These are phyloP conservation scores for Pichia sp. DNA, from an alignment of 1,139 yeast genomes.

Conservation along the genomic window DNA sequence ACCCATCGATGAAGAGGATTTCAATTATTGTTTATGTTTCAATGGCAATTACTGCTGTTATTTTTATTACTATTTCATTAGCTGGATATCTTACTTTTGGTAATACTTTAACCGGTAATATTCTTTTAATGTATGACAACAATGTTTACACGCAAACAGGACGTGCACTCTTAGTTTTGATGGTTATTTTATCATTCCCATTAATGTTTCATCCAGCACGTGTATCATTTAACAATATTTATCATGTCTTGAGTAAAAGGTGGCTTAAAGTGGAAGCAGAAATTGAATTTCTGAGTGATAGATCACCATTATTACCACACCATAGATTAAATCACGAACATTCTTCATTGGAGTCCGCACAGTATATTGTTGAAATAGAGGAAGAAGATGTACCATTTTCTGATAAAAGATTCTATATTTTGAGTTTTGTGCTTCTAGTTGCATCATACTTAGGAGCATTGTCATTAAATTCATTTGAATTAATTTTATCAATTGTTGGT, in stretches of 20 bases:
- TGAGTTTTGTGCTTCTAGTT: conserved; percentile 43
- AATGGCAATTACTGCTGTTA: conserved; percentile 49
- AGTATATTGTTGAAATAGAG: conserved; percentile 4
- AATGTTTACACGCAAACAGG: conserved; percentile 54
- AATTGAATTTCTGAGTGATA: background rate
- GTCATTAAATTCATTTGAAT: conserved; percentile 46
- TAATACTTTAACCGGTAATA: conserved; percentile 67
- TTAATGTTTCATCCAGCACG: conserved; percentile 91
- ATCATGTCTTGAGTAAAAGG: conserved; percentile 41
- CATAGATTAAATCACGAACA: background rate
- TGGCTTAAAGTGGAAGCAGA: background rate
- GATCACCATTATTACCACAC: conserved; percentile 11
- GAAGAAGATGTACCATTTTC: conserved; percentile 46
- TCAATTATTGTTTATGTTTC: conserved; percentile 50
- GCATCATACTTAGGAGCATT: conserved; percentile 43
- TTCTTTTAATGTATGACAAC: conserved; percentile 59
- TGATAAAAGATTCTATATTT: conserved; percentile 37
- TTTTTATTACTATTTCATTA: conserved; percentile 67
- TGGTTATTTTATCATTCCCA: conserved; percentile 87
- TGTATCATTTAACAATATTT: conserved; percentile 71
- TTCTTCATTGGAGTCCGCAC: background rate
- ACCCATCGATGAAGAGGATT: conserved; percentile 48
- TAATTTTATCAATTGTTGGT: conserved; percentile 52
- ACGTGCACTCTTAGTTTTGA: conserved; percentile 64
- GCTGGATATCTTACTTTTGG: conserved; percentile 89